Percentiles rank a stretch among this genome's conserved stretches.
phyloP scores from a whole-genome alignment of 805 yeast species.

The Helenozyma baotianmanensis region DNA sequence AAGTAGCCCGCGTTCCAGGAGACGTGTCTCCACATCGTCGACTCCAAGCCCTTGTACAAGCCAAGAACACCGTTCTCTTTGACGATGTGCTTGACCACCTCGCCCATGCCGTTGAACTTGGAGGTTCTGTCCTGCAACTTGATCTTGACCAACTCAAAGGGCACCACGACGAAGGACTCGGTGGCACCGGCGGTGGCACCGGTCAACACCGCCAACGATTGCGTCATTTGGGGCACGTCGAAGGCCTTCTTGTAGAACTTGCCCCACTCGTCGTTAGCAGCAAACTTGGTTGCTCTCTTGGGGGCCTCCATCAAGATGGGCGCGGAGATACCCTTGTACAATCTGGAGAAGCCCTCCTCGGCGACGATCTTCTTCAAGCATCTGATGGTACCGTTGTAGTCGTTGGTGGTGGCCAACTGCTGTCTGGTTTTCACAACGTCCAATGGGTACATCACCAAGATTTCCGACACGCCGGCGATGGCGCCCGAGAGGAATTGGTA shows the following conservation, averaged over 20 bases:
- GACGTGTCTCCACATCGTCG: conserved; percentile 95
- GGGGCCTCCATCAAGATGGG: conserved; percentile 99
- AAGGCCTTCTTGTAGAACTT: conserved; percentile 69
- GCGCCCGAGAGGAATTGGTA: conserved; percentile 94
- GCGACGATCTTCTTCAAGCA: conserved; percentile 78
- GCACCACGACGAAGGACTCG: conserved; percentile 95
- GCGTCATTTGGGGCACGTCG: conserved; percentile 67
- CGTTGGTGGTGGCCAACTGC: conserved; percentile 63
- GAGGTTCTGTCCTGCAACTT: conserved; percentile 87
- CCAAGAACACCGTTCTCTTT: conserved; percentile 75
- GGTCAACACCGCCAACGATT: conserved; percentile 79
- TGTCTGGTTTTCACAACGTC: conserved; percentile 97
- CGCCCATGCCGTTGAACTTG: conserved; percentile 77
- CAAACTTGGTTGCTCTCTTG: conserved; percentile 96
- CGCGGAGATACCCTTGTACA: conserved; percentile 91
- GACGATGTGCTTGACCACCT: conserved; percentile 70
- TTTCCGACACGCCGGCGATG: conserved; percentile 93
- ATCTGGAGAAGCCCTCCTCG: conserved; percentile 77
- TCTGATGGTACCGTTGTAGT: conserved; percentile 79
- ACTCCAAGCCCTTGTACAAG: conserved; percentile 90
- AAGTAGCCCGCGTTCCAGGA: conserved; percentile 98
- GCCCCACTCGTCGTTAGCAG: conserved; percentile 97
- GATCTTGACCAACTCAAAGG: conserved; percentile 93
- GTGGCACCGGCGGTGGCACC: conserved; percentile 99
- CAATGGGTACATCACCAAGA: conserved; percentile 90